These are phyloP conservation scores for Solanum raphanifolium DNA, from an alignment of 257 asterid genomes.

Conservation along the genomic window DNA sequence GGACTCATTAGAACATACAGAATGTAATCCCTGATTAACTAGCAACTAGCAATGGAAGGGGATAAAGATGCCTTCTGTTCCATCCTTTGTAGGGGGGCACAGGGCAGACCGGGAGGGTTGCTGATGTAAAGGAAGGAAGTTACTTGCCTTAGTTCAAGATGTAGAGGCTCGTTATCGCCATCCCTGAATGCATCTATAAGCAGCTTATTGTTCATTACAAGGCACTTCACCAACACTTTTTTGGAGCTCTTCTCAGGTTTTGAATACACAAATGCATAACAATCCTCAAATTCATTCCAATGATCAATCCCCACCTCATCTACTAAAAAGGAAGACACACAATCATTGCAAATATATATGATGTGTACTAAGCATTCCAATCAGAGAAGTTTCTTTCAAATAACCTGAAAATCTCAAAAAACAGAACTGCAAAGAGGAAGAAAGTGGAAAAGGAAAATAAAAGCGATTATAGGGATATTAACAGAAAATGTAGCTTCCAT, in stretches of 20 bases:
- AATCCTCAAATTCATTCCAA: conserved; percentile 62
- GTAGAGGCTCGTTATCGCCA: conserved; percentile 44
- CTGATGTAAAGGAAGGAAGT: not conserved
- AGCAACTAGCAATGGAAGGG: not conserved
- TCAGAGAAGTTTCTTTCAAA: not conserved
- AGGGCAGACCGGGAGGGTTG: not conserved
- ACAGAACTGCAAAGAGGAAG: not conserved
- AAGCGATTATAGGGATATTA: not conserved
- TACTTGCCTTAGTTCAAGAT: conserved; percentile 54
- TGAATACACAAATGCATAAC: conserved; percentile 63
- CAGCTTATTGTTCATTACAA: conserved; percentile 53
- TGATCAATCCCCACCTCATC: conserved; percentile 66
- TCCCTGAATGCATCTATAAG: conserved; percentile 58
- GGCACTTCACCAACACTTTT: conserved; percentile 64
- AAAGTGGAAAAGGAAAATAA: not conserved
- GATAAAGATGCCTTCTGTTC: not conserved
- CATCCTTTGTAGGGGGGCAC: not conserved
- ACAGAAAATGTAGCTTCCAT: not conserved
- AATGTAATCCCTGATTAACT: not conserved
- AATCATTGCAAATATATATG: not conserved
- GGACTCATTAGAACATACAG: not conserved
- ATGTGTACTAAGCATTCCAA: not conserved
- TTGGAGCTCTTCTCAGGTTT: conserved; percentile 42
- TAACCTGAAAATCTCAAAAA: not conserved
- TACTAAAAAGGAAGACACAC: conserved; percentile 8